Evolutionary conservation across 305 asterid species (phyloP).

Genomic region (Lippia alba): DNA sequence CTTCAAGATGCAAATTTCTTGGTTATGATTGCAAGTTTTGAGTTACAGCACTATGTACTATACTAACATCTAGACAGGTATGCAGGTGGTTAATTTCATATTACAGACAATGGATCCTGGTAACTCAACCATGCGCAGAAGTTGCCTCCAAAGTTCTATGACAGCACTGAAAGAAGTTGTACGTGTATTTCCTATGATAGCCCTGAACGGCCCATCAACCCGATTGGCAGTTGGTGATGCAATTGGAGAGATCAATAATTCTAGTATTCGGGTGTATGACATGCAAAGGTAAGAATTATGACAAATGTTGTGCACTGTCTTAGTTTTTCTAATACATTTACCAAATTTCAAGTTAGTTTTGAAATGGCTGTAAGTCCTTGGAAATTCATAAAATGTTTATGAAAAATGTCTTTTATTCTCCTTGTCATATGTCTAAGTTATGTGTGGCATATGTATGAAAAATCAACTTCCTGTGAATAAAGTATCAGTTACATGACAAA

Average conservation of each 20-base stretch:
- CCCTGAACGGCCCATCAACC: constrained; percentile 71
- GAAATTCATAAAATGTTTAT: constrained; percentile 6
- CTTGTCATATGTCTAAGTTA: constrained; percentile 6
- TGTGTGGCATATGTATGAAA: constrained; percentile 18
- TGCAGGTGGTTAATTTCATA: constrained; percentile 92
- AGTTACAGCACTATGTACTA: constrained; percentile 33
- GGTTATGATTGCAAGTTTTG: constrained; percentile 24
- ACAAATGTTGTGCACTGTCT: constrained; percentile 18
- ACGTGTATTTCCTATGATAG: constrained; percentile 90
- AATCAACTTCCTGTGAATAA: constrained; percentile 5
- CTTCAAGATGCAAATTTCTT: constrained; percentile 20
- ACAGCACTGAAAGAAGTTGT: constrained; percentile 78
- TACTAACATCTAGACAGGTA: constrained; percentile 86
- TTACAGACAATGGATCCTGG: constrained; percentile 97
- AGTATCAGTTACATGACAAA: constrained; percentile 5
- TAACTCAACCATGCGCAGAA: constrained; percentile 83
- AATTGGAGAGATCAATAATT: constrained; percentile 70
- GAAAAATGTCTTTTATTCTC: neutral
- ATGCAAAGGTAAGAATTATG: constrained; percentile 77
- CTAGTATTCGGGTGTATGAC: constrained; percentile 84
- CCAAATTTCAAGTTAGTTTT: constrained; percentile 14
- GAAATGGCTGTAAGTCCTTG: constrained; percentile 12
- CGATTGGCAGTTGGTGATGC: constrained; percentile 99
- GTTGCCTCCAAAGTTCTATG: constrained; percentile 78
- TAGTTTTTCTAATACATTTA: neutral